Conservation (phyloP, 495 filamentous ascomycete genomes). For the Rusavskia elegans region DNA sequence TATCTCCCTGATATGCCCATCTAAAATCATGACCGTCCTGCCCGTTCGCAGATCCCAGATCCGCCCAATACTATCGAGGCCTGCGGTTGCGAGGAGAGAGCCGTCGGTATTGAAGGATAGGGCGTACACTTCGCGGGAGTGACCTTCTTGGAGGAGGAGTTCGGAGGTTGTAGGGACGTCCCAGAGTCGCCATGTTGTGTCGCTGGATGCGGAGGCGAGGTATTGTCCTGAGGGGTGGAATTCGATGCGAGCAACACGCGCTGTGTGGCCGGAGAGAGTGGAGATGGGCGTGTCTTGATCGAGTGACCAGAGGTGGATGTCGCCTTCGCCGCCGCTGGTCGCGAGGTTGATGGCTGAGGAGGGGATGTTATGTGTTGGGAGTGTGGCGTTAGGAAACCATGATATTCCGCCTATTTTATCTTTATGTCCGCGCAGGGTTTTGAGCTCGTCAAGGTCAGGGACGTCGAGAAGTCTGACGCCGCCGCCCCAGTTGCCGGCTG, state of each 20-base stretch:
- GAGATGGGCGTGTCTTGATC: constrained; percentile 65
- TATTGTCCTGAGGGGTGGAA: constrained; percentile 89
- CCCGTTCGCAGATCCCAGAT: constrained; percentile 96
- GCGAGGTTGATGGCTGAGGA: constrained; percentile 67
- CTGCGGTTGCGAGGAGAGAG: constrained; percentile 75
- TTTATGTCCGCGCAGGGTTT: constrained; percentile 61
- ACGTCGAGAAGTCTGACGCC: constrained; percentile 72
- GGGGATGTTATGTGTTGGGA: constrained; percentile 52
- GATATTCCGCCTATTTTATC: constrained; percentile 79
- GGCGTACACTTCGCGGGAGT: constrained; percentile 80
- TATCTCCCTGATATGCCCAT: constrained; percentile 87
- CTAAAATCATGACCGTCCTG: constrained; percentile 87
- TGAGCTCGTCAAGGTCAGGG: constrained; percentile 63
- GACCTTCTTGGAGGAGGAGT: constrained; percentile 82
- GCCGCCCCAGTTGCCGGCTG: constrained; percentile 83
- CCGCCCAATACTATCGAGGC: constrained; percentile 82
- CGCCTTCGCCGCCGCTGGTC: constrained; percentile 79
- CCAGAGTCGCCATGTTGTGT: constrained; percentile 96
- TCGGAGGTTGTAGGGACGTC: constrained; percentile 75
- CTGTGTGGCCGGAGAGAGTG: constrained; percentile 72
- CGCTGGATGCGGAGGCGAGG: constrained; percentile 83
- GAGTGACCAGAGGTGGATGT: constrained; percentile 82
- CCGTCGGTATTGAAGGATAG: constrained; percentile 83
- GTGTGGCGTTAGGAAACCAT: constrained; percentile 76
- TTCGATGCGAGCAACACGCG: constrained; percentile 77